These are phyloP conservation scores for Kwoniella shivajii DNA, from an alignment of 1,284 basidiomycete species.

Conservation along the genomic window DNA sequence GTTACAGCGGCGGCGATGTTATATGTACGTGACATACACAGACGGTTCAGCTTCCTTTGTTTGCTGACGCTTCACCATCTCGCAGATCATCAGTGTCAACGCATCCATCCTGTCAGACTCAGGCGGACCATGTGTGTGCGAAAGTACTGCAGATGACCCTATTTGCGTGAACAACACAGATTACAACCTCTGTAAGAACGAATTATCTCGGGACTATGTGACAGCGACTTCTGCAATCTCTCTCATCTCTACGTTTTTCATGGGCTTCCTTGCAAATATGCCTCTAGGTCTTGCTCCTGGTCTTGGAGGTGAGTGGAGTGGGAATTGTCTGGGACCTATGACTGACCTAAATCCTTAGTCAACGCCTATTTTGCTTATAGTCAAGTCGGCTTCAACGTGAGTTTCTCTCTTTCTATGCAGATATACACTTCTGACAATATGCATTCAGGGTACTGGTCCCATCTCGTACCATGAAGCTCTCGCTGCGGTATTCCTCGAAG, in stretches of 20 bases:
- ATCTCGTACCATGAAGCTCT: slow-evolving; percentile 79
- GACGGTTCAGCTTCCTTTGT: neutral
- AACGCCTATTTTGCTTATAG: slow-evolving; percentile 92
- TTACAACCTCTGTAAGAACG: slow-evolving; percentile 69
- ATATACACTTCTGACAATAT: neutral
- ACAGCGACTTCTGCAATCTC: slow-evolving; percentile 71
- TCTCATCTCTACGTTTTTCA: slow-evolving; percentile 72
- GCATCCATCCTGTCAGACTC: slow-evolving; percentile 69
- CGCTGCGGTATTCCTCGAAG: slow-evolving; percentile 85
- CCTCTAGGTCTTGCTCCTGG: slow-evolving; percentile 73
- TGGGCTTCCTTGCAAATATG: slow-evolving; percentile 82
- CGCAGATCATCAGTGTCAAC: slow-evolving; percentile 48
- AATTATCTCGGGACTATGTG: slow-evolving; percentile 65
- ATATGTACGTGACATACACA: slow-evolving; percentile 26
- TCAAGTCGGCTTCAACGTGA: slow-evolving; percentile 79
- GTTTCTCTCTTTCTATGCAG: neutral
- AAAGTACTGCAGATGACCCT: slow-evolving; percentile 47
- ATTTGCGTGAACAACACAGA: slow-evolving; percentile 59
- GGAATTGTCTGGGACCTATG: neutral
- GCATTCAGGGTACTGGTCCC: slow-evolving; percentile 59
- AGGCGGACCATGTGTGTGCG: slow-evolving; percentile 80
- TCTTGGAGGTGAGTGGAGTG: slow-evolving; percentile 58
- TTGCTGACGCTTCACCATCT: neutral
- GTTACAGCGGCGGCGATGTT: slow-evolving; percentile 72
- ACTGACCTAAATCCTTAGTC: slow-evolving; percentile 48